Evolutionary conservation across 768 basidiomycete genomes (phyloP).

Genomic region (Lactifluus subvellereus): DNA sequence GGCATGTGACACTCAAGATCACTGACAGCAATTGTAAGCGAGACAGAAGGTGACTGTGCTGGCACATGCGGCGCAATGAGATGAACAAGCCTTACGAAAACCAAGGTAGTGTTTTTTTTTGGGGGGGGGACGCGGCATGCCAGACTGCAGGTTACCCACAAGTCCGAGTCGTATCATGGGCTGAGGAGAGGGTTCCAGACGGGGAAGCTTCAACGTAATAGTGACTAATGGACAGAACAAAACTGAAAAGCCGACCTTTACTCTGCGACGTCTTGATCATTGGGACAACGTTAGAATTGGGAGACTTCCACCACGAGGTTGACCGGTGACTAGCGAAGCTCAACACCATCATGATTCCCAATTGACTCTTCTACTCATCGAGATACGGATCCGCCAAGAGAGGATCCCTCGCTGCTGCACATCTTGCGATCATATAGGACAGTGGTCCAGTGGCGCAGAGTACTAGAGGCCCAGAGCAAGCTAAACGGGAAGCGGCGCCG

Average conservation of each 20-base stretch:
- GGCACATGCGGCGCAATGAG: neutral
- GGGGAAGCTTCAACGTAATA: too few relatives aligned
- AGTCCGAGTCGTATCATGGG: neutral
- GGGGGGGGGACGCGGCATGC: neutral
- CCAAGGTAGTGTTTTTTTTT: neutral
- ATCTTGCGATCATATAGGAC: too few relatives aligned
- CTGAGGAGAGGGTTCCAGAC: neutral
- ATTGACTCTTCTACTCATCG: neutral
- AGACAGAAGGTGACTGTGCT: neutral
- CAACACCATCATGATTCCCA: neutral
- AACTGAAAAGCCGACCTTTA: neutral
- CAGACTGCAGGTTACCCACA: neutral
- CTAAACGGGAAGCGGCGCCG: neutral
- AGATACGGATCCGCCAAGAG: neutral
- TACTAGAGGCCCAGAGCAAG: neutral
- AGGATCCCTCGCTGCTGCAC: too few relatives aligned
- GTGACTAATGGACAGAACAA: too few relatives aligned
- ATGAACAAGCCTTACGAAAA: neutral
- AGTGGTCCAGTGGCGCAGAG: neutral
- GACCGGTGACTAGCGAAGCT: neutral
- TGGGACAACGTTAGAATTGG: neutral
- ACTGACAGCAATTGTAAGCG: neutral
- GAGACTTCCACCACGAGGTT: neutral
- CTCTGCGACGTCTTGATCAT: too few relatives aligned
- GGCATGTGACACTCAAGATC: neutral